Percentiles rank a stretch among this genome's conserved stretches.
phyloP scores from a whole-genome alignment of 805 yeast species.

The Yarrowia sp. region DNA sequence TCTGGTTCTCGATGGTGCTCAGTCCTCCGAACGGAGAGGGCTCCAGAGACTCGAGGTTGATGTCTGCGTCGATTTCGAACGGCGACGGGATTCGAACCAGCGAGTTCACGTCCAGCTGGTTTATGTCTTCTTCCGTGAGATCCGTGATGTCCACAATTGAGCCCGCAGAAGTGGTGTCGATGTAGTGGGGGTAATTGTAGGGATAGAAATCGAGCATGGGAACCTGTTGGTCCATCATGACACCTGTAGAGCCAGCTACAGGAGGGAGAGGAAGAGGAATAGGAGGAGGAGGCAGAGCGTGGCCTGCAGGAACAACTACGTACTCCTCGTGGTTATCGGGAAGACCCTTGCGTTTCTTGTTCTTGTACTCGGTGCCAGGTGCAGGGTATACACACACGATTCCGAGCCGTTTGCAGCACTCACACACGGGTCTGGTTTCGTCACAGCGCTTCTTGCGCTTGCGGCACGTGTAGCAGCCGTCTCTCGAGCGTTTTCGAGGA shows the following conservation, averaged over 20 bases:
- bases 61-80: conserved; percentile 12
- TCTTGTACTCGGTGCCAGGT: conserved; percentile 65
- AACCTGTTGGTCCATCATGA: no score
- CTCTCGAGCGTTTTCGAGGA: conserved; percentile 43
- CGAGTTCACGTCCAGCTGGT: conserved; percentile 28
- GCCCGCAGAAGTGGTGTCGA: neutral
- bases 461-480: conserved; percentile 81
- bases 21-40: conserved; percentile 10
- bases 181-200: neutral
- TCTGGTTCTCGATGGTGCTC: conserved; percentile 41
- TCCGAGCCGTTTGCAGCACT: conserved; percentile 69
- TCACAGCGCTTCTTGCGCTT: conserved; percentile 73
- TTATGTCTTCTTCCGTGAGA: conserved; percentile 22
- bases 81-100: conserved; percentile 31
- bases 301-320: conserved; percentile 12
- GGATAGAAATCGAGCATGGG: neutral
- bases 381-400: conserved; percentile 75
- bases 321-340: conserved; percentile 41
- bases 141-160: conserved; percentile 28
- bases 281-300: no score
- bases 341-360: conserved; percentile 50
- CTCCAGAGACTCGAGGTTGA: neutral
- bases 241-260: conserved; percentile 2
- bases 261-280: neutral
- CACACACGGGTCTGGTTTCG: conserved; percentile 70